Evolutionary conservation across 768 basidiomycete genomes (phyloP), one percentile per base, ranked within the genome.

Genomic region (Rhodotorula taiwanensis): DNA sequence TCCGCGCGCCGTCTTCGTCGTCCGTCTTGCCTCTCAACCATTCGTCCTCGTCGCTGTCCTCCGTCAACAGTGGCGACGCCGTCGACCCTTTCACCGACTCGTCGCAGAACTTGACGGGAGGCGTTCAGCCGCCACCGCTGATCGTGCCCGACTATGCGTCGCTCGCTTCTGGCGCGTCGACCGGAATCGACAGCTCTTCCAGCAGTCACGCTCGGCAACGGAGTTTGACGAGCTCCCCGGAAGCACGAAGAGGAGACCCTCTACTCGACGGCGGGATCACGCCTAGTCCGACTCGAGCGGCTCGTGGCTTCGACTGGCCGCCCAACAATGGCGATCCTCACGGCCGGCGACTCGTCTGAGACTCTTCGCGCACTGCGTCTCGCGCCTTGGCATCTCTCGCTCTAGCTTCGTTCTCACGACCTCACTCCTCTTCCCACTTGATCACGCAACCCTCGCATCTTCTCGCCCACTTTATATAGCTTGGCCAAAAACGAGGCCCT

Each of bases 141-240:
- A 49, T 57, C 51, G 33, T 34, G 50, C 50, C 51, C 23, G 31
- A 34, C 27, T 36, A 39, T 31, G 28, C 25, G 16, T 39, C 34
- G 47, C 55, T 36, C 25, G 34, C 34, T 11, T 31, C 43, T 33
- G 34, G 33, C 15, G 55, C 49, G 31, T 30, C 43, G 34, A 18
- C 25, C 11, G 25, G n/a, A 25, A n/a, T 5, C 33, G 34, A 18
- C 50, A 28, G 33, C 20, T 20, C 50, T 21, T 34, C 16, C 23
- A n/a, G 33, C 51, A 21, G 21, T 5, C 59, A 60, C 27, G 52
- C 45, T 4, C 31, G 45, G 45, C 43, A 49, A 18, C 25, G 52
- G n/a, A 47, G 44, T 27, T 18, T 31, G 36, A 31, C 52, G 5
- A 42, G 45, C 45, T 54, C 45, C 33, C 45, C 51, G 25, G 6